Conservation (phyloP, 352 stramenopile species). For the Globisporangium heterothallicum region DNA sequence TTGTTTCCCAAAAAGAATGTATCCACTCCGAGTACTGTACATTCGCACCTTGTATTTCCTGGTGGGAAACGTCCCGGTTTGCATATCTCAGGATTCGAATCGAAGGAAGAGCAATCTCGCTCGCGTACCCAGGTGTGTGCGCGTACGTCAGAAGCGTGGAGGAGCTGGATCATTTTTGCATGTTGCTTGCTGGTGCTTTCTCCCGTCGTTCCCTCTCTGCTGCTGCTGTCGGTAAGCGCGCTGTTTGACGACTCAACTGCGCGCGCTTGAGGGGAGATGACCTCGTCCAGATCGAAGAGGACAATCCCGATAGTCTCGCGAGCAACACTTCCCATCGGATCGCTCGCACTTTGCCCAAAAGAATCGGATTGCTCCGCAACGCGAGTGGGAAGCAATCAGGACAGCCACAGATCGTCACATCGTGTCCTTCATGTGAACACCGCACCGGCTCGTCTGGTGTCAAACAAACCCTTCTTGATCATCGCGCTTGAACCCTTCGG, state of each 20-base stretch:
- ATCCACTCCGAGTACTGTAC: background rate
- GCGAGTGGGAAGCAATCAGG: conserved; percentile 1
- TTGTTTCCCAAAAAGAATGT: background rate
- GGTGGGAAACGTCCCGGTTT: background rate
- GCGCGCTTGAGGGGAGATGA: too few relatives aligned
- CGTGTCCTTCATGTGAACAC: background rate
- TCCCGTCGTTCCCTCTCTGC: too few relatives aligned
- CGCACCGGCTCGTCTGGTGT: conserved; percentile 5
- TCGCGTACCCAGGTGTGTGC: background rate
- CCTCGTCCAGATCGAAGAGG: too few relatives aligned
- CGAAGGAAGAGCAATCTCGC: background rate
- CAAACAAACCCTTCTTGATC: background rate
- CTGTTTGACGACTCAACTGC: too few relatives aligned
- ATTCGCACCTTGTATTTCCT: too few relatives aligned
- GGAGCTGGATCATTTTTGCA: background rate
- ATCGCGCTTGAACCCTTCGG: background rate
- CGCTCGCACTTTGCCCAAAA: too few relatives aligned
- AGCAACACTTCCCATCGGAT: too few relatives aligned
- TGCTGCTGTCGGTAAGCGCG: too few relatives aligned
- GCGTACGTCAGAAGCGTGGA: background rate
- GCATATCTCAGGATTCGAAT: background rate
- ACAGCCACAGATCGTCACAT: conserved; percentile 8
- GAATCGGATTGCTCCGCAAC: conserved; percentile 3
- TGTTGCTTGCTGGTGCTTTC: too few relatives aligned
- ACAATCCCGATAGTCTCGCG: too few relatives aligned